Base-by-base conservation (phyloP, 1,284 basidiomycete genomes). In the Filobasidium uniguttulatum region DNA sequence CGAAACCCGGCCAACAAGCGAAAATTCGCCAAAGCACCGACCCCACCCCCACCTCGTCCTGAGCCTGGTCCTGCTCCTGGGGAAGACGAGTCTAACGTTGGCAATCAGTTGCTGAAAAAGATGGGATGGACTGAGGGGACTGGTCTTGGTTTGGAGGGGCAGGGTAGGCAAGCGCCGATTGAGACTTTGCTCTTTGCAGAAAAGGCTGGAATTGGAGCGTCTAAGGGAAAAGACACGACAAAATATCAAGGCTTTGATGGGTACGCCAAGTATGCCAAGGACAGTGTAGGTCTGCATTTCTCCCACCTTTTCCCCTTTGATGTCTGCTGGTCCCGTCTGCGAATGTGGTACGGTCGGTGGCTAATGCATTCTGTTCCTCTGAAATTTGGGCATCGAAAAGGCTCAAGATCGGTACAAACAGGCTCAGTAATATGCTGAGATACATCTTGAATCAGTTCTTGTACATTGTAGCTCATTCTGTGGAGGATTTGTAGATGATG, bases 121-220 rank as follows among this genome's bases (percentile, higher is more conserved):
- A 93, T 94, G 89, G 89, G 90, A 0, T 94, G 89, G 89, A 83
- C 76, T 54, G 80, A 84, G 60, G 89, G 89, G 3, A 81, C 77
- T n/a, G 89, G 89, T 1, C 69, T 94, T 35, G 89, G 89, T 1
- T 75, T 76, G 5, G 75, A 74, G 49, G 85, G 81, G 5, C 84
- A 85, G 50, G 89, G 89, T 19, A 71, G 87, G 48, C 80, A 86
- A 15, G 86, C 89, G 47, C 89, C 89, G 2, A 80, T 94, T 77
- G 81, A 68, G 51, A 81, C 88, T 8, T 80, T 85, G 26, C 78
- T 91, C 49, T 93, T 89, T 65, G 81, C 84, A 3, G 77, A 82
- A 58, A 82, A 89, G 8, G 87, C 79, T 20, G 89, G 89, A 1
- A 71, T 94, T 6, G 89, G 89, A 17, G 85, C 88, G 0, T 80